Evolutionary conservation across 768 basidiomycete genomes (phyloP).

Genomic region (Lanmaoa pseudosensibilis): DNA sequence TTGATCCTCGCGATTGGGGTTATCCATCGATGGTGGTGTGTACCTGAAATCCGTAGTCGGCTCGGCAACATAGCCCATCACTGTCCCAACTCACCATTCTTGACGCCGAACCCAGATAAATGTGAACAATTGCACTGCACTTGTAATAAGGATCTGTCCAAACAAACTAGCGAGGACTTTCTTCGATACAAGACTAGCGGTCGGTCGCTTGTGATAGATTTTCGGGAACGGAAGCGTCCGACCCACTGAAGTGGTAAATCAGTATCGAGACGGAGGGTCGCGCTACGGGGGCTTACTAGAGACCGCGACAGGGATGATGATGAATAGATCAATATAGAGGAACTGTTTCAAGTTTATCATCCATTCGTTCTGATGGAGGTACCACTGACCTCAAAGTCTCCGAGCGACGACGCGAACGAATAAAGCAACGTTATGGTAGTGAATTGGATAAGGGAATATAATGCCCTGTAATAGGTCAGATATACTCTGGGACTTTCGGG

Average conservation of each 20-base stretch:
- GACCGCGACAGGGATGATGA: constrained; percentile 96
- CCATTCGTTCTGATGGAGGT: constrained; percentile 1
- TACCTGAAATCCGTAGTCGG: constrained; percentile 55
- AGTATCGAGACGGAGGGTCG: background rate
- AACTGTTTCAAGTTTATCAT: constrained; percentile 53
- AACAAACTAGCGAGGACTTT: constrained; percentile 92
- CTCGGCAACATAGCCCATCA: background rate
- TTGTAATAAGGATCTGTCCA: constrained; percentile 88
- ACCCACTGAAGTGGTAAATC: constrained; percentile 64
- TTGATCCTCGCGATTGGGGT: constrained; percentile 54
- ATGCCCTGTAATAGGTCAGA: constrained; percentile 61
- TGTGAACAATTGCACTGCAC: constrained; percentile 78
- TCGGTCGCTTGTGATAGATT: constrained; percentile 88
- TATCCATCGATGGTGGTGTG: constrained; percentile 54
- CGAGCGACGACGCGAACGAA: constrained; percentile 93
- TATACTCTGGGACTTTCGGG: background rate
- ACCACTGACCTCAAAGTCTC: constrained; percentile 84
- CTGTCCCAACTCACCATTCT: constrained; percentile 58
- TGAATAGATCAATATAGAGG: constrained; percentile 95
- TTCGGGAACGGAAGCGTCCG: constrained; percentile 86
- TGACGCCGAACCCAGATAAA: constrained; percentile 88
- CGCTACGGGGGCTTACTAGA: constrained; percentile 63
- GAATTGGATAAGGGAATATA: constrained; percentile 98
- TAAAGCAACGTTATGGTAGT: constrained; percentile 96
- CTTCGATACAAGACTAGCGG: constrained; percentile 92